phyloP scores from a whole-genome alignment of 2,329 filamentous ascomycete genomes.

The Penicillium sp. region DNA sequence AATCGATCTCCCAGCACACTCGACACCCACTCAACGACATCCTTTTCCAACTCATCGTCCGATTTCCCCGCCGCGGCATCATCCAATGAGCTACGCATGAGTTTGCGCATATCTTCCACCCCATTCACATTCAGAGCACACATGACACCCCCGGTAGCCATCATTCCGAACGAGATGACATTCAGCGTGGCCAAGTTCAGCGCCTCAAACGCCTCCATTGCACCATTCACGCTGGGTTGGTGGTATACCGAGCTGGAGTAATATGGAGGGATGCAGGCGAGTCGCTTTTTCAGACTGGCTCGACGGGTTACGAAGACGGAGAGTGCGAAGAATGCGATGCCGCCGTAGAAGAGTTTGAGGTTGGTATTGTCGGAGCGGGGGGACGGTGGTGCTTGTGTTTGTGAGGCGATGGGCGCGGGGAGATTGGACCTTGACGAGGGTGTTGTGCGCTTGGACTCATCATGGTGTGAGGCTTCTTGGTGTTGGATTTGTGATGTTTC shows the following conservation, averaged over 20 bases:
- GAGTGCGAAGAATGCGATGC: conserved; percentile 67
- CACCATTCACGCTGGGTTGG: conserved; percentile 51
- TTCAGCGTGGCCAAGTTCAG: conserved; percentile 83
- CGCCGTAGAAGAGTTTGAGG: conserved; percentile 60
- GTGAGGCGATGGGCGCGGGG: conserved; percentile 3
- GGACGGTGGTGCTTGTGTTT: conserved; percentile 11
- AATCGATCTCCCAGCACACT: conserved; percentile 46
- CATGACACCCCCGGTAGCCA: conserved; percentile 65
- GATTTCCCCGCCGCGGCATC: conserved; percentile 48
- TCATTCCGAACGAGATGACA: conserved; percentile 67
- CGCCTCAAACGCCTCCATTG: conserved; percentile 72
- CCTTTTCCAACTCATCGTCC: conserved; percentile 46
- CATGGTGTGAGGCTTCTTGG: conserved; percentile 1
- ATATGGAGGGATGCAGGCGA: conserved; percentile 61
- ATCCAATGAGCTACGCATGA: conserved; percentile 53
- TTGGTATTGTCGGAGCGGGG: conserved; percentile 20
- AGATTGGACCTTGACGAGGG: too few species aligned
- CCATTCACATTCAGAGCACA: conserved; percentile 73
- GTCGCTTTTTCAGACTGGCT: conserved; percentile 58
- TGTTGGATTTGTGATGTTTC: conserved; percentile 2
- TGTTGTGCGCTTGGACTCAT: neutral
- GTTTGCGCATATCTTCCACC: conserved; percentile 58
- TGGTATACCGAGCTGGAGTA: conserved; percentile 51
- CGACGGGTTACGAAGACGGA: conserved; percentile 67
- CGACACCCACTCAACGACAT: conserved; percentile 51